Conservation (phyloP, 768 basidiomycete genomes). For the Mycena amicta region DNA sequence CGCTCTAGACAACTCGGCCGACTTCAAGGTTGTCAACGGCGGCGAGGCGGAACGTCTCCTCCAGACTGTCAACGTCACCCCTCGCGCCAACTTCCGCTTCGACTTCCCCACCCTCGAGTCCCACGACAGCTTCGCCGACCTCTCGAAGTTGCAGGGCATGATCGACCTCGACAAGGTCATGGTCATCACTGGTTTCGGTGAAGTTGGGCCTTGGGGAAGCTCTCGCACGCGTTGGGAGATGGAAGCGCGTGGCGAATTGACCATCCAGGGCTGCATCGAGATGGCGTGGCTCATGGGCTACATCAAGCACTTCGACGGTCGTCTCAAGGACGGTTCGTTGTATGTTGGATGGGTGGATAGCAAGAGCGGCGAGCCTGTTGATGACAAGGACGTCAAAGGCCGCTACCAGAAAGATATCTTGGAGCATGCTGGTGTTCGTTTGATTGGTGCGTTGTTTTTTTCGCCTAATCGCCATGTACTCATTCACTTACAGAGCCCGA, state of each 20-base stretch:
- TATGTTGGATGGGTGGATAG: conserved; percentile 99
- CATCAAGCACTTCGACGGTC: conserved; percentile 99
- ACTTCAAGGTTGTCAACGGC: conserved; percentile 90
- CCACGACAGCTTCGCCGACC: conserved; percentile 66
- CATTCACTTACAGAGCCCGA: conserved; percentile 75
- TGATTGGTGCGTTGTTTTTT: conserved; percentile 73
- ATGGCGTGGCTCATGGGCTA: conserved; percentile 99
- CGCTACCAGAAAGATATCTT: conserved; percentile 95
- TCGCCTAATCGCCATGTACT: conserved; percentile 10
- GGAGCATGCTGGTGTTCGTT: conserved; percentile 85
- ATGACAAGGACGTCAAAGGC: conserved; percentile 94
- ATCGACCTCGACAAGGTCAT: conserved; percentile 95
- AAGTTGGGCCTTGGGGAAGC: conserved; percentile 98
- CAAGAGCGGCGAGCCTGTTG: conserved; percentile 90
- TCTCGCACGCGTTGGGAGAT: conserved; percentile 99
- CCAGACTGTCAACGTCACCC: conserved; percentile 89
- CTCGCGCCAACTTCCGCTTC: conserved; percentile 97
- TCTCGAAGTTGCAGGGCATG: conserved; percentile 80
- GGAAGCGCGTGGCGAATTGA: conserved; percentile 97
- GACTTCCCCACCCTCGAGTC: conserved; percentile 89
- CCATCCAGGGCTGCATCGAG: conserved; percentile 97
- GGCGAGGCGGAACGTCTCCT: conserved; percentile 90
- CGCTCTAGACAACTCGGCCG: conserved; percentile 91
- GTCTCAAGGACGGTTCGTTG: conserved; percentile 86
- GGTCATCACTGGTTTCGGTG: conserved; percentile 95